Evolutionary conservation across 257 asterid genomes (phyloP), one percentile per base, ranked within the genome.

Genomic region (Solanum infundibuliforme): DNA sequence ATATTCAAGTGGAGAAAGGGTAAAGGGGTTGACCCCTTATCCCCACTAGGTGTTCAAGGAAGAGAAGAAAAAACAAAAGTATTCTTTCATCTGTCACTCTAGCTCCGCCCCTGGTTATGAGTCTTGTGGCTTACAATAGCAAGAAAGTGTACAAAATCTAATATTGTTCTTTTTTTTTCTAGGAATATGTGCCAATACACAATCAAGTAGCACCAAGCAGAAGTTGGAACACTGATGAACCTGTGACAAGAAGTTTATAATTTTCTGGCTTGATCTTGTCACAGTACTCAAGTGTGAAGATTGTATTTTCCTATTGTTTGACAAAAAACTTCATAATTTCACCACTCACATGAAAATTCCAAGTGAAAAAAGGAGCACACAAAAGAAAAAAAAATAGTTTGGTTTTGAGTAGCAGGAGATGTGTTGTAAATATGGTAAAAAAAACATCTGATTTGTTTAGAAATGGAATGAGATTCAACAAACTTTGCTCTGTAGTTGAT

Each of bases 111-210:
- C 29, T 34, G 14, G 29, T 10, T 74, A 21, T 2, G 43, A 34
- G 41, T 71, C 13, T 71, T 71, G 25, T 39, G 36, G 16, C 62
- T 8, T 3, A 39, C 8, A 39, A n/a, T 39, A 3, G n/a, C 83
- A 75, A 75, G 34, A 71, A 71, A 71, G 41, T 31, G 77, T 14
- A 71, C 41, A 68, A 71, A 34, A 13, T 72, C 27, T 75, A 36
- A 36, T 6, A 38, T 38, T 36, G 20, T 34, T 36, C 3, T 8
- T 16, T 1, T 68, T 68, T 34, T 74, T 77, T 89, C 90, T 92
- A 94, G 95, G 92, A 87, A 66, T 88, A 91, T 83, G 83, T 60
- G 85, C 94, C 93, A 81, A 65, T 71, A 84, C 94, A 91, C 35
- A 32, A 87, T 85, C 93, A 90, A 90, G 91, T 83, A 60, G 90